Percentiles rank a stretch among this genome's conserved stretches.
phyloP scores from a whole-genome alignment of 495 filamentous ascomycete species.

The Cairneyella variabilis region DNA sequence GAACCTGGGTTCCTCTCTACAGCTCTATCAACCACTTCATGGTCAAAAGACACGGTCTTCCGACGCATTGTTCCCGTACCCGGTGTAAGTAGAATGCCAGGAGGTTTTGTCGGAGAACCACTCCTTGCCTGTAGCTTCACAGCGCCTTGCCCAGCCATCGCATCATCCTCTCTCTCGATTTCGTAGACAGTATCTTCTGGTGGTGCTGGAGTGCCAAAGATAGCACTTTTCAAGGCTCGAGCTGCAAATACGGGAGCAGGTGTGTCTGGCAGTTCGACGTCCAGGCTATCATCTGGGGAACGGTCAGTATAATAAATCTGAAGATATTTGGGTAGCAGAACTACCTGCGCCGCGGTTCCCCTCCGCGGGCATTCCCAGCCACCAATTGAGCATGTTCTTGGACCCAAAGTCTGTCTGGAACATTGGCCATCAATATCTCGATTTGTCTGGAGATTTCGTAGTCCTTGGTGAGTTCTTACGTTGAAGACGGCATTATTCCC shows the following conservation, averaged over 20 bases:
- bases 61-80: conserved; percentile 72
- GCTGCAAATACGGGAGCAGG: conserved; percentile 92
- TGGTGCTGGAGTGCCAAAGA: conserved; percentile 79
- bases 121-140: conserved; percentile 19
- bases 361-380: conserved; percentile 20
- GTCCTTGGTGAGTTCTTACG: neutral
- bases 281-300: conserved; percentile 37
- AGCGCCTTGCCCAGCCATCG: conserved; percentile 27
- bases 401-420: no score
- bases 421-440: no score
- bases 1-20: conserved; percentile 3
- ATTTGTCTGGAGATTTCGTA: neutral
- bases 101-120: conserved; percentile 31
- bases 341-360: conserved; percentile 19
- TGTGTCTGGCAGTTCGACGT: conserved; percentile 75
- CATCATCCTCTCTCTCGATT: conserved; percentile 8
- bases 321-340: neutral
- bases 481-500: neutral
- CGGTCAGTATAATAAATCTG: conserved; percentile 17
- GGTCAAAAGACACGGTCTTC: conserved; percentile 87
- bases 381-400: conserved; percentile 29
- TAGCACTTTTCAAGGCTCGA: conserved; percentile 83
- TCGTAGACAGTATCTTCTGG: conserved; percentile 32
- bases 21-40: conserved; percentile 58
- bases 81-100: conserved; percentile 80